A percentile compares a stretch with the other conserved stretches of the same genome.
Conservation (phyloP, 805 yeast genomes). For the Jamesozyma spencerorum region DNA sequence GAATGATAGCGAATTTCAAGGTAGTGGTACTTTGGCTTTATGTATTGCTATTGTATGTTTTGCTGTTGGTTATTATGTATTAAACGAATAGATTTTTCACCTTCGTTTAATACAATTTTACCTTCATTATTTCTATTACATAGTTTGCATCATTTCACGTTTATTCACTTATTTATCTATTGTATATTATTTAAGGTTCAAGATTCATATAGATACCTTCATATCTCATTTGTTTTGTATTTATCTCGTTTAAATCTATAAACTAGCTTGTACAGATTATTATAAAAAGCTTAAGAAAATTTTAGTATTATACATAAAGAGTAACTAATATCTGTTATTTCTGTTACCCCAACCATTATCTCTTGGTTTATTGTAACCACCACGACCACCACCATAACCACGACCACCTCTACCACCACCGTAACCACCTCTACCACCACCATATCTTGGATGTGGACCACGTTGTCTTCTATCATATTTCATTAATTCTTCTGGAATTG, state of each 20-base stretch:
- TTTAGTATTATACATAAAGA: not conserved
- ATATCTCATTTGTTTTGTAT: no score
- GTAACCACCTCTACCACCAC: slow-evolving; percentile 48
- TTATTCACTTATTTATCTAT: no score
- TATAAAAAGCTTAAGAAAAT: not conserved
- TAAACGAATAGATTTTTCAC: slow-evolving; percentile 12
- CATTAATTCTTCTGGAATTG: slow-evolving; percentile 69
- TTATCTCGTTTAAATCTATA: no score
- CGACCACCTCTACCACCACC: slow-evolving; percentile 42
- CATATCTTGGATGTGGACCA: slow-evolving; percentile 51
- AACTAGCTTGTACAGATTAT: not conserved
- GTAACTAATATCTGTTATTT: slow-evolving; percentile 23
- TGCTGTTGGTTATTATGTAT: slow-evolving; percentile 21
- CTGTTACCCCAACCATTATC: slow-evolving; percentile 36
- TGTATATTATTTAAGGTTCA: no score
- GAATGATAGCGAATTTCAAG: slow-evolving; percentile 45
- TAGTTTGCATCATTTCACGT: no score
- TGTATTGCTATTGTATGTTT: slow-evolving; percentile 52
- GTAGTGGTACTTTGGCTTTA: slow-evolving; percentile 69
- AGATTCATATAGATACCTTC: no score
- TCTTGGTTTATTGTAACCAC: slow-evolving; percentile 28
- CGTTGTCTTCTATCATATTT: slow-evolving; percentile 62
- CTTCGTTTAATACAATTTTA: not conserved
- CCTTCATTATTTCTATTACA: not conserved
- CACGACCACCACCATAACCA: slow-evolving; percentile 32